Conservation (phyloP, 2,329 filamentous ascomycete genomes). For the Coniochaeta ligniaria region DNA sequence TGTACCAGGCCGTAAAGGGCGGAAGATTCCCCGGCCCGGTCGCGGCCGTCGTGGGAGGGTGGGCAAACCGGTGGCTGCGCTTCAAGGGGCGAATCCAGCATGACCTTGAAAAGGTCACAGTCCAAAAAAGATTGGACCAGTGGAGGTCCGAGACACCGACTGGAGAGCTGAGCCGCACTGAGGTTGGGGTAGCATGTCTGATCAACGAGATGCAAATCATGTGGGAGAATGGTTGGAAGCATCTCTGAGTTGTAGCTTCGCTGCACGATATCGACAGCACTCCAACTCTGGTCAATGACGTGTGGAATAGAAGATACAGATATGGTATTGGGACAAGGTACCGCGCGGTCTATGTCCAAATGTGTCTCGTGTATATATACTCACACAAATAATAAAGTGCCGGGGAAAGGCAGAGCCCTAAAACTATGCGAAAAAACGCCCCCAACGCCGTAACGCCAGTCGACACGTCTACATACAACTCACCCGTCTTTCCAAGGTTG, state of each 20-base stretch:
- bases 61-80: slow-evolving; percentile 48
- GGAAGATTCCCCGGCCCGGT: slow-evolving; percentile 38
- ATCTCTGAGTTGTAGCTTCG: slow-evolving; percentile 28
- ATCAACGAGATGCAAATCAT: slow-evolving; percentile 56
- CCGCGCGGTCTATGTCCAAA: background rate
- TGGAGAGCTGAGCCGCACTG: slow-evolving; percentile 21
- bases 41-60: slow-evolving; percentile 45
- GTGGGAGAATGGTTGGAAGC: slow-evolving; percentile 51
- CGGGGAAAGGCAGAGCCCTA: background rate
- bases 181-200: slow-evolving; percentile 42
- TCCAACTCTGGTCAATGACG: too few species aligned
- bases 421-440: background rate
- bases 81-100: slow-evolving; percentile 32
- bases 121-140: slow-evolving; percentile 31
- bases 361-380: background rate
- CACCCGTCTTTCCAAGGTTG: background rate
- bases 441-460: background rate
- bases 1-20: slow-evolving; percentile 42
- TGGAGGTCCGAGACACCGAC: slow-evolving; percentile 28
- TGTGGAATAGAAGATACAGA: too few species aligned
- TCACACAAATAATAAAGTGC: background rate
- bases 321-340: background rate
- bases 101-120: slow-evolving; percentile 26
- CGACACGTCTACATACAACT: background rate
- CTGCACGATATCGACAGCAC: too few species aligned